Evolutionary conservation across 176 grass and related monocot species (phyloP), one percentile per base, ranked within the genome.

Genomic region (Carex myosuroides): DNA sequence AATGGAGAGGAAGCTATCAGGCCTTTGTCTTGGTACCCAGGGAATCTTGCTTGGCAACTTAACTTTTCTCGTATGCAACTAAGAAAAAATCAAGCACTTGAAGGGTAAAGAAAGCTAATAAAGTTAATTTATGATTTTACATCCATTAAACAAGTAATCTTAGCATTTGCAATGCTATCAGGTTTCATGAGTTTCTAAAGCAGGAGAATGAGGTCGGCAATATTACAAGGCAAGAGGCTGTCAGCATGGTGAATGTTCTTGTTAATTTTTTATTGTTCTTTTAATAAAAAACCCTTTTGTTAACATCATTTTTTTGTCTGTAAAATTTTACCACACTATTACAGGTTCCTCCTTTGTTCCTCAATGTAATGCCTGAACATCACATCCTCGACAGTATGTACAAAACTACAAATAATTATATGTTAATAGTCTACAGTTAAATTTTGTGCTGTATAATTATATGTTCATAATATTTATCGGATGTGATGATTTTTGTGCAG

Each of bases 191-290:
- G 85, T 97, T 97, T 79, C 82, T 98, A 83, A 98, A 98, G 88
- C 86, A 84, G 83, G 95, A 98, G 85, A 98, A 98, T 72, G 95
- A 98, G 87, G 90, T 98, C 75, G 95, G 95, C 18, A 98, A 98
- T 57, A 98, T 98, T 87, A 98, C 95, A 87, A 94, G 95, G 85
- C 95, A 98, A 91, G 95, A 98, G 88, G 95, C 95, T 88, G 95
- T 98, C 72, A 98, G 95, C 86, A 98, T 98, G 95, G 95, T 98
- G 70, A 41, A 91, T 79, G 67, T 55, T 77, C 48, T 56, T 57
- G 21, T 77, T 77, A 56, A 55, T 75, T 80, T 83, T 53, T 11
- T 56, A 59, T 39, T 73, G 17, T 81, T 64, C 90, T 83, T 86
- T 73, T 61, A 32, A 14, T 54, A 26, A 30, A 79, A 84, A 13